Evolutionary conservation across 192 early-diverging fungal species (phyloP), one percentile per base, ranked within the genome.

Genomic region (Coemansia sp.): DNA sequence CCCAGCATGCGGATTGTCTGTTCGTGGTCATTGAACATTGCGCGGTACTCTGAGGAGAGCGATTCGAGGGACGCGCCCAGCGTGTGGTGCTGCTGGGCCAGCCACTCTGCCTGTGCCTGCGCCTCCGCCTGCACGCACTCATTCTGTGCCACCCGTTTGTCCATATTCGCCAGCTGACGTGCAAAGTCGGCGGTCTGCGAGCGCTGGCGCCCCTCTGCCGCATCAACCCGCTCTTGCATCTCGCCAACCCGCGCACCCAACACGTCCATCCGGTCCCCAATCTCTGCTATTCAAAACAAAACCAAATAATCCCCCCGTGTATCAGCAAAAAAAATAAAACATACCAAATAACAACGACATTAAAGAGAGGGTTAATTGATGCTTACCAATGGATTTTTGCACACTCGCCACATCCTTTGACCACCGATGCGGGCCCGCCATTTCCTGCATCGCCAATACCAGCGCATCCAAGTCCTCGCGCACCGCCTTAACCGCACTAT

Each of bases 21-120:
- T 47, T 77, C 74, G n/a, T 77, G 74, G 10, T 70, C 67, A 32
- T 64, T 52, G 22, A 77, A 57, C 74, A 71, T 77, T 10, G 59
- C 40, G 10, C 56, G 58, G 38, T 68, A 71, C 33, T 71, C 75
- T 5, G 32, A 21, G 16, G 71, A 54, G 6, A 68, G 53, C 40
- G 52, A 48, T 30, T 55, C 27, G 28, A 71, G 43, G 1, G 58
- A 55, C 9, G 3, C n/a, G 21, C 18, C 44, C 44, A 46, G 44
- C 3, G 14, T 19, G 2, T 46, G n/a, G 2, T 9, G 22, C 32
- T 31, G 19, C 21, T 12, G 19, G 11, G 18, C 52, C 6, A 54
- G 52, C 38, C 35, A 27, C 12, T 56, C 35, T 4, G 30, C 30
- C 30, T 31, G 30, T 8, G 30, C 30, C 58, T 58, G 65, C 43